A percentile compares a stretch with the other conserved stretches of the same genome.
phyloP scores from a whole-genome alignment of 2,329 filamentous ascomycete genomes.

The Colletotrichum sp. region DNA sequence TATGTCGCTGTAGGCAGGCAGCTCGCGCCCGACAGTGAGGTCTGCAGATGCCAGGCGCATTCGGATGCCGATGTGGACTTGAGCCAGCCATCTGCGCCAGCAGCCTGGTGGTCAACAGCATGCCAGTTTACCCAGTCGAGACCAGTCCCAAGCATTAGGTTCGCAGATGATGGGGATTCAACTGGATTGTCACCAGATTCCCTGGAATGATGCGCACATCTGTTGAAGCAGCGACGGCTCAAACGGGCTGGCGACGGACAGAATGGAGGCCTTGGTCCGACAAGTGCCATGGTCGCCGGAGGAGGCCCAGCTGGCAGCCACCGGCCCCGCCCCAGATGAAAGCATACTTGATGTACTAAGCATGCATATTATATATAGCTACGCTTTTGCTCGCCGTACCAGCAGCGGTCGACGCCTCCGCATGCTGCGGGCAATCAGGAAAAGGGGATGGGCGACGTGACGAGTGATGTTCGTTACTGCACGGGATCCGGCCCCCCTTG shows the following conservation, averaged over 20 bases:
- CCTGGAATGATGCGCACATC: background rate
- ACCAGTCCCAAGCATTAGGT: background rate
- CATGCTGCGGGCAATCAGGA: background rate
- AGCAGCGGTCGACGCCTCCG: background rate
- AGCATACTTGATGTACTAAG: background rate
- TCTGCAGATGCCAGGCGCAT: background rate
- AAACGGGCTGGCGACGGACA: background rate
- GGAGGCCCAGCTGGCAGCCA: constrained; percentile 6
- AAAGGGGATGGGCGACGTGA: background rate
- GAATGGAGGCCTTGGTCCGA: background rate
- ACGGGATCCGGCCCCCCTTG: background rate
- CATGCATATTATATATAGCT: background rate
- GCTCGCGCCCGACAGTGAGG: background rate
- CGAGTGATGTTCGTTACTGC: background rate
- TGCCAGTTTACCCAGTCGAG: background rate
- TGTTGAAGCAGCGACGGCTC: background rate
- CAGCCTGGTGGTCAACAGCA: background rate
- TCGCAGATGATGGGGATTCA: background rate
- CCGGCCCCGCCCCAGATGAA: background rate
- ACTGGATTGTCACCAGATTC: background rate
- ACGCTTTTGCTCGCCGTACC: background rate
- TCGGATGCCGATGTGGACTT: background rate
- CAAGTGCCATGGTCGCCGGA: background rate
- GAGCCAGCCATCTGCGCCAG: background rate
- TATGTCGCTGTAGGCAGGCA: background rate